These are phyloP conservation scores for Penicillium alfredii DNA, from an alignment of 495 filamentous ascomycete species.

Conservation along the genomic window DNA sequence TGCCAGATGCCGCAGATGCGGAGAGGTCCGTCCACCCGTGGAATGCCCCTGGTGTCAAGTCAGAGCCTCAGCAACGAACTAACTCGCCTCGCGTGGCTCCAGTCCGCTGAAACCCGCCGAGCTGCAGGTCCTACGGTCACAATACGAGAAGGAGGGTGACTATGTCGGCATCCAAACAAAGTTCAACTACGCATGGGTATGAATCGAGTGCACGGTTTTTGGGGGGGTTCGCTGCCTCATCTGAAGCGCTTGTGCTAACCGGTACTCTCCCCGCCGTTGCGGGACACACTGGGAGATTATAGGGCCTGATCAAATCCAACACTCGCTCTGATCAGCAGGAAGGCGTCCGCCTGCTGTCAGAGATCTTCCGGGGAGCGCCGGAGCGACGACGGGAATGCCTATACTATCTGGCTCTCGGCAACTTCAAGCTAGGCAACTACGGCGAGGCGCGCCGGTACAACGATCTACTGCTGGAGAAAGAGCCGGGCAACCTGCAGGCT, in stretches of 20 bases:
- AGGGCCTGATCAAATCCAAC: conserved; percentile 94
- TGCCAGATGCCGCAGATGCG: conserved; percentile 88
- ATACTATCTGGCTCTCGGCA: conserved; percentile 92
- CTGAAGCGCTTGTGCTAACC: conserved; percentile 8
- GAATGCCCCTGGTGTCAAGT: neutral
- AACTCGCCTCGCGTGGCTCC: conserved; percentile 4
- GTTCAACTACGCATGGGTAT: conserved; percentile 98
- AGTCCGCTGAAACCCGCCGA: conserved; percentile 86
- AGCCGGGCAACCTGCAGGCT: conserved; percentile 86
- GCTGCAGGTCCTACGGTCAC: conserved; percentile 80
- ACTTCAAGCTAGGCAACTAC: conserved; percentile 98
- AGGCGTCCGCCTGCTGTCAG: conserved; percentile 87
- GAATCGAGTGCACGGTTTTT: conserved; percentile 6
- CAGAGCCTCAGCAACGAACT: conserved; percentile 8
- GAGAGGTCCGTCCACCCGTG: conserved; percentile 69
- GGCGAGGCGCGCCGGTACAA: conserved; percentile 92
- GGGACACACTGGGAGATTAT: no score
- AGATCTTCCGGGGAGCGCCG: conserved; percentile 88
- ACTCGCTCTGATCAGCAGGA: conserved; percentile 82
- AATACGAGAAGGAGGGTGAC: conserved; percentile 94
- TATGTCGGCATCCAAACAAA: conserved; percentile 97
- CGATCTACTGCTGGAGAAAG: conserved; percentile 79
- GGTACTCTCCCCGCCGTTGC: conserved; percentile 7
- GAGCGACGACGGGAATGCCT: conserved; percentile 95
- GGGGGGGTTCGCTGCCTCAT: no score